Conservation (phyloP, 345 rosid species). For the Zanthoxylum bungeanum region DNA sequence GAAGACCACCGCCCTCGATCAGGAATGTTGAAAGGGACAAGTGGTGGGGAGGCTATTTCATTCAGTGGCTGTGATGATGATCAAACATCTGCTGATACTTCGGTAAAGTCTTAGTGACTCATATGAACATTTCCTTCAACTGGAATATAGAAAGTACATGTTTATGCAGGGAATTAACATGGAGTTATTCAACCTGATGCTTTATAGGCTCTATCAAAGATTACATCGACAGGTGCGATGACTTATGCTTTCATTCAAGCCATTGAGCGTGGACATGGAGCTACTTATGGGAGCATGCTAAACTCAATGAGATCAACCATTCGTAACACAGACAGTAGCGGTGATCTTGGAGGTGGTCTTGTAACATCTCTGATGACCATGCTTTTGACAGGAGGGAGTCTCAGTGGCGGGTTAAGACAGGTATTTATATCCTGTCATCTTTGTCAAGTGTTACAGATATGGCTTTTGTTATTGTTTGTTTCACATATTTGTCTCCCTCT, state of each 20-base stretch:
- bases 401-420: slow-evolving; percentile 41
- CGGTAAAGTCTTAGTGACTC: slow-evolving; percentile 33
- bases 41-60: slow-evolving; percentile 83
- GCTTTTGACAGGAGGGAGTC: slow-evolving; percentile 54
- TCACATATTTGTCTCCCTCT: not conserved
- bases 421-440: slow-evolving; percentile 16
- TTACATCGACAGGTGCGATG: slow-evolving; percentile 90
- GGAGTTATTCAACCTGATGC: not conserved
- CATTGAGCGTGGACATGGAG: slow-evolving; percentile 63
- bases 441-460: not conserved
- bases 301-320: slow-evolving; percentile 78
- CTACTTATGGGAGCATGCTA: slow-evolving; percentile 64
- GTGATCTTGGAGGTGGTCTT: slow-evolving; percentile 35
- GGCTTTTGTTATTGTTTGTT: not conserved
- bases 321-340: slow-evolving; percentile 26
- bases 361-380: slow-evolving; percentile 58
- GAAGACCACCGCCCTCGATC: slow-evolving; percentile 81
- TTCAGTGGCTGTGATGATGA: slow-evolving; percentile 89
- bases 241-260: slow-evolving; percentile 90
- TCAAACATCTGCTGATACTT: slow-evolving; percentile 79
- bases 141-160: not conserved
- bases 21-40: slow-evolving; percentile 83
- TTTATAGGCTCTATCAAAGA: slow-evolving; percentile 58
- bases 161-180: not conserved
- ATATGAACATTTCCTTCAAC: not conserved